A percentile compares a stretch with the other conserved stretches of the same genome.
Conservation (phyloP, 208 protist species). For the Herpetomonas tarakana region DNA sequence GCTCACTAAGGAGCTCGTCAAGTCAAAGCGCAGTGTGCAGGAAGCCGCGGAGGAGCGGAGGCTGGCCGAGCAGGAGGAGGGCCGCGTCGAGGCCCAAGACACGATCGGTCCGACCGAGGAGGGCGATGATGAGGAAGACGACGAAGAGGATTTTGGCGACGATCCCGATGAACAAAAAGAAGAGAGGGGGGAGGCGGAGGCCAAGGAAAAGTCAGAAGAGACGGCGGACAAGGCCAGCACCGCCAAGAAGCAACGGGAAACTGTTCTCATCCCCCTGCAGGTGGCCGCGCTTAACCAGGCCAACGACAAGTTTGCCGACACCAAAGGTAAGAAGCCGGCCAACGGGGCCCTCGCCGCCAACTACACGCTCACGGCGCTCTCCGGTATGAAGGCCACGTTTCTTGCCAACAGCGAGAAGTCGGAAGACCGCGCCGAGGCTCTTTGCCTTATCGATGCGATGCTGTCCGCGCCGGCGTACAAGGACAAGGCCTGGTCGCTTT, state of each 20-base stretch:
- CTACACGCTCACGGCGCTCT: constrained; percentile 24
- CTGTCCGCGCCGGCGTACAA: constrained; percentile 28
- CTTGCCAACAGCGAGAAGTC: constrained; percentile 28
- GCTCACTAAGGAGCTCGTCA: constrained; percentile 5
- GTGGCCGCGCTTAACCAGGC: background rate
- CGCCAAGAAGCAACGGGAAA: background rate
- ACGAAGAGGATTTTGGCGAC: constrained; percentile 3
- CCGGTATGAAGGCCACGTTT: constrained; percentile 22
- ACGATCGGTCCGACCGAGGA: background rate
- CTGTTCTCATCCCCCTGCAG: background rate
- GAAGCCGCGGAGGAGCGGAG: background rate
- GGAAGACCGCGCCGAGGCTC: constrained; percentile 5
- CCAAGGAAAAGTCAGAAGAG: background rate
- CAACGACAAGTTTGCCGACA: background rate
- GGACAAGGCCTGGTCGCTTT: constrained; percentile 35
- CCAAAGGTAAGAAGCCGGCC: background rate
- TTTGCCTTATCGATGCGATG: constrained; percentile 21
- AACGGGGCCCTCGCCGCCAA: background rate
- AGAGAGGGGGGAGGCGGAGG: constrained; percentile 1
- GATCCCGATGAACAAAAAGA: constrained; percentile 1
- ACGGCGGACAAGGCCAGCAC: background rate
- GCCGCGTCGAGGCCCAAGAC: constrained; percentile 11
- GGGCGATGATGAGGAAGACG: constrained; percentile 1
- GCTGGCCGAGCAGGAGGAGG: background rate
- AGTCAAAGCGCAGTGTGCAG: background rate